These are phyloP conservation scores for Solanum commersonii DNA, from an alignment of 257 asterid genomes.

Conservation along the genomic window DNA sequence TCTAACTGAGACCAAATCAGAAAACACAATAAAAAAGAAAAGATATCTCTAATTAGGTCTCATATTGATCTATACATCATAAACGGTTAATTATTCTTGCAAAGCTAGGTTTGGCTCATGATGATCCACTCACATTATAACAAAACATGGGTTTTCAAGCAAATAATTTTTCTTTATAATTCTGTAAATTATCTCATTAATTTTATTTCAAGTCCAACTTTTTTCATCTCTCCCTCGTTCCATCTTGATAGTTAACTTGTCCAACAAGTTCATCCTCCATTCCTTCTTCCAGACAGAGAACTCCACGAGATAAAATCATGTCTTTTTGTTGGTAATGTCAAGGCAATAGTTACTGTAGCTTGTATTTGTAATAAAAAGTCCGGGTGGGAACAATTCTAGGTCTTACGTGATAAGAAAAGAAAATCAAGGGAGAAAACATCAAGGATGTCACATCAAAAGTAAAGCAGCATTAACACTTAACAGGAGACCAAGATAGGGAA, in stretches of 20 bases:
- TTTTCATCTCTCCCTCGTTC: not conserved
- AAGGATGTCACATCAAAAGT: not conserved
- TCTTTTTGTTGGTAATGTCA: not conserved
- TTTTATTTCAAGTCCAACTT: not conserved
- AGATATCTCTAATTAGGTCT: not conserved
- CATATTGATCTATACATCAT: not conserved
- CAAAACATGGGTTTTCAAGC: not conserved
- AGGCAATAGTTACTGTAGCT: not conserved
- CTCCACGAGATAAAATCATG: not conserved
- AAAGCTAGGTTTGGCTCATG: not conserved
- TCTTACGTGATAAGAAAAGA: not conserved
- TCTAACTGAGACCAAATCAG: not conserved
- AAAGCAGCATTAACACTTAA: not conserved
- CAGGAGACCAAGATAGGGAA: not conserved
- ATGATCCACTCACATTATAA: not conserved
- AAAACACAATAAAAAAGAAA: not conserved
- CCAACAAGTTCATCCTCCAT: not conserved
- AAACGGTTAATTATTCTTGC: not conserved
- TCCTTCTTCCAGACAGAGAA: not conserved
- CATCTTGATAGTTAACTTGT: not conserved
- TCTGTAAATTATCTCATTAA: not conserved
- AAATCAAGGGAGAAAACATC: not conserved
- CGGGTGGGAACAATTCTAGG: not conserved
- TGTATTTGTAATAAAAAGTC: not conserved
- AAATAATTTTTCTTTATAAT: not conserved